These are phyloP conservation scores for Zygosaccharomyces sapae DNA, from an alignment of 1,139 yeast genomes.

Conservation along the genomic window DNA sequence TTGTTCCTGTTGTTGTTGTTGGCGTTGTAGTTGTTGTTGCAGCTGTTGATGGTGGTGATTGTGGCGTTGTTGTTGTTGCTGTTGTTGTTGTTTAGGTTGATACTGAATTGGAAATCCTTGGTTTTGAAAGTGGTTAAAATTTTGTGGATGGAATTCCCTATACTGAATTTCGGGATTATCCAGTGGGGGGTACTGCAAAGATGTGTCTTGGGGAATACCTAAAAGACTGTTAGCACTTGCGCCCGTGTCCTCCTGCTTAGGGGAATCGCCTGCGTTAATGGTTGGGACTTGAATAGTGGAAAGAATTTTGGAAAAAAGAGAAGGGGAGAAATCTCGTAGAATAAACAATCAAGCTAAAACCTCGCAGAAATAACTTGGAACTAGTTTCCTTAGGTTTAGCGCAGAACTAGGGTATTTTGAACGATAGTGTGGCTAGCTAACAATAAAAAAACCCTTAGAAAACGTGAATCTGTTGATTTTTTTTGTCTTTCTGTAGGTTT, in stretches of 20 bases:
- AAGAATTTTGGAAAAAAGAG: slow-evolving; percentile 9
- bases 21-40: slow-evolving; percentile 7
- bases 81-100: slow-evolving; percentile 9
- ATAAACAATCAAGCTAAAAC: slow-evolving; percentile 4
- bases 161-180: slow-evolving; percentile 16
- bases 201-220: slow-evolving; percentile 18
- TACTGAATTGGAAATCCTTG: slow-evolving; percentile 14
- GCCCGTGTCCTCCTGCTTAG: slow-evolving; percentile 16
- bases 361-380: slow-evolving; percentile 1
- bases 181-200: slow-evolving; percentile 20
- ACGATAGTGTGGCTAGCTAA: slow-evolving; percentile 6
- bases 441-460: slow-evolving; percentile 3
- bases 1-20: slow-evolving; percentile 1
- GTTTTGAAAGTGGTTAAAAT: slow-evolving; percentile 13
- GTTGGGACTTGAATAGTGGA: slow-evolving; percentile 19
- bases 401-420: neutral
- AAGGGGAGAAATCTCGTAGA: slow-evolving; percentile 6
- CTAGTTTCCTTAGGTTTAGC: neutral
- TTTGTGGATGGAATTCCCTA: slow-evolving; percentile 13
- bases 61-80: neutral
- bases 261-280: slow-evolving; percentile 18
- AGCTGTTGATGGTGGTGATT: slow-evolving; percentile 9
- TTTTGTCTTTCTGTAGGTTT: neutral
- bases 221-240: slow-evolving; percentile 14
- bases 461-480: neutral